Conservation (phyloP, 1,284 basidiomycete genomes). For the Xerocomus minutiporus region DNA sequence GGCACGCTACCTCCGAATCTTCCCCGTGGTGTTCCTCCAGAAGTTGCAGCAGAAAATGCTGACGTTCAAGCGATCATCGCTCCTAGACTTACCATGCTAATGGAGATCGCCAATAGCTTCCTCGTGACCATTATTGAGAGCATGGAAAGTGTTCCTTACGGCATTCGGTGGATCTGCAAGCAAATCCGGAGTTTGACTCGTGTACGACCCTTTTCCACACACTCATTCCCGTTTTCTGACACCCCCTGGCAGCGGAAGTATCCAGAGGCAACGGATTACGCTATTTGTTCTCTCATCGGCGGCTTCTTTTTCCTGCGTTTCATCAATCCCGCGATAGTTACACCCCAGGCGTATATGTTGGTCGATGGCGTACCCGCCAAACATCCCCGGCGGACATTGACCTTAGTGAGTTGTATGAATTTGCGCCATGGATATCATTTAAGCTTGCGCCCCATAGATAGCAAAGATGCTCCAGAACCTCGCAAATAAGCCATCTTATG, state of each 20-base stretch:
- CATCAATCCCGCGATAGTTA: constrained; percentile 99
- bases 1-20: constrained; percentile 86
- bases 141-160: constrained; percentile 96
- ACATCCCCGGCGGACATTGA: constrained; percentile 92
- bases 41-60: constrained; percentile 86
- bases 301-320: constrained; percentile 99
- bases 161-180: constrained; percentile 99
- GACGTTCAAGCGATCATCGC: constrained; percentile 98
- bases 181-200: constrained; percentile 94
- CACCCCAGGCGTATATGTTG: constrained; percentile 99
- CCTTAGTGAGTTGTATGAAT: constrained; percentile 56
- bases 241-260: constrained; percentile 77
- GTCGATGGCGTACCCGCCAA: constrained; percentile 97
- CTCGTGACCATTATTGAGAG: constrained; percentile 97
- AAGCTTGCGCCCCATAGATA: constrained; percentile 52
- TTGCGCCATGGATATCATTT: not conserved
- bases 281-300: constrained; percentile 96
- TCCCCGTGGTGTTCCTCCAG: constrained; percentile 88
- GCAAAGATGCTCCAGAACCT: constrained; percentile 99
- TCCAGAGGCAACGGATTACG: constrained; percentile 95
- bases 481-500: constrained; percentile 97
- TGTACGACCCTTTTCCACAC: constrained; percentile 44
- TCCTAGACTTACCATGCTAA: constrained; percentile 93
- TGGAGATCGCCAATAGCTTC: constrained; percentile 98
- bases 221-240: constrained; percentile 10